Evolutionary conservation across 176 grass and related monocot species (phyloP).

Genomic region (Pharus latifolius): DNA sequence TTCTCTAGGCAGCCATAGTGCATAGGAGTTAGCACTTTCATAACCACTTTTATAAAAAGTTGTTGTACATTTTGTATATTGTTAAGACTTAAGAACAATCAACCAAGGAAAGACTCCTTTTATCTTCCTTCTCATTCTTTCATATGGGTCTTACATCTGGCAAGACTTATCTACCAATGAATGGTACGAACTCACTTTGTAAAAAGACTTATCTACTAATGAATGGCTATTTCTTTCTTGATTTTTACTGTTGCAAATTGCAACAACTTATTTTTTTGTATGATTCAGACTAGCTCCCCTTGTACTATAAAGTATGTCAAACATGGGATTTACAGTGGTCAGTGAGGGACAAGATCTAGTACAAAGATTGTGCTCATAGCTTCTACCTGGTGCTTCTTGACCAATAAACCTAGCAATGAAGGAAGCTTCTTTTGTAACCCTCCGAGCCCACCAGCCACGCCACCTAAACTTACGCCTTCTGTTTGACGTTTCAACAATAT

Average conservation of each 20-base stretch:
- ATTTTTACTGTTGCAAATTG: background rate
- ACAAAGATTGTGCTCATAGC: background rate
- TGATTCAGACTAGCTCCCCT: background rate
- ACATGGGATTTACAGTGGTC: background rate
- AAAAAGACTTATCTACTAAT: no score
- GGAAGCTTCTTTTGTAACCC: background rate
- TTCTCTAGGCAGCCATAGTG: no score
- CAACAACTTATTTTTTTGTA: no score
- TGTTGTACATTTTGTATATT: no score
- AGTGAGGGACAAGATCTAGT: background rate
- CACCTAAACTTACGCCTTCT: background rate
- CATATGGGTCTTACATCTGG: no score
- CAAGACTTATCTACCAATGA: no score
- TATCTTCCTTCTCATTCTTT: no score
- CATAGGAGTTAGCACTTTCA: no score
- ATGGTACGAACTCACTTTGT: no score
- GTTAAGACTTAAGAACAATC: no score
- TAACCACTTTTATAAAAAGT: no score
- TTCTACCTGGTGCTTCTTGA: background rate
- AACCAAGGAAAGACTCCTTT: no score
- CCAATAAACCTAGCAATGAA: background rate
- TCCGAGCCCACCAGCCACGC: background rate
- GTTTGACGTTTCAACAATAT: background rate
- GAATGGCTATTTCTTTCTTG: background rate
- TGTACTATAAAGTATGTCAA: background rate